Percentiles rank a stretch among this genome's conserved stretches.
These are phyloP conservation scores for Euclidium syriacum DNA, from an alignment of 345 rosid genomes.

Conservation along the genomic window DNA sequence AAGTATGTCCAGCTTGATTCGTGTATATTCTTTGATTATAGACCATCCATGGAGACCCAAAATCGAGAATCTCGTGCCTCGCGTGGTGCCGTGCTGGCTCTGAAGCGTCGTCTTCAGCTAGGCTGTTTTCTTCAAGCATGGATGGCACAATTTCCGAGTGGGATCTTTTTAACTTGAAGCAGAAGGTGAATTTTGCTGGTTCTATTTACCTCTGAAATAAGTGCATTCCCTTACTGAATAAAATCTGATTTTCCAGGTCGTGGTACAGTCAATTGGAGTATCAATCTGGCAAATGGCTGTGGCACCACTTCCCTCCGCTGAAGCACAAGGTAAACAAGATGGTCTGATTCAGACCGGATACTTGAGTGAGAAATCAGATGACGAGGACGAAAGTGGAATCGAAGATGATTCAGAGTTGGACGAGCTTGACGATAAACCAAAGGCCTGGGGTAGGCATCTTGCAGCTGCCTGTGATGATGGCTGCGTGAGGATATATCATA, in stretches of 20 bases:
- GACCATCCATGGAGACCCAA: conserved; percentile 78
- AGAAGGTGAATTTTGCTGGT: conserved; percentile 42
- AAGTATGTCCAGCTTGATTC: neutral
- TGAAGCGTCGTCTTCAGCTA: conserved; percentile 37
- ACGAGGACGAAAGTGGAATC: conserved; percentile 48
- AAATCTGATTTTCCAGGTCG: conserved; percentile 39
- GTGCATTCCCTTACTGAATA: neutral
- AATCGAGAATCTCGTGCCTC: conserved; percentile 69
- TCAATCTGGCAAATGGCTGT: conserved; percentile 96
- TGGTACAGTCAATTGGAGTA: conserved; percentile 66
- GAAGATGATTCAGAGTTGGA: conserved; percentile 58
- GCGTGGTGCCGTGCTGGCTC: conserved; percentile 62
- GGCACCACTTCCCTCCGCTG: conserved; percentile 33
- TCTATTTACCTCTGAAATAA: neutral
- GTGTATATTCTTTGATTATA: conserved; percentile 15
- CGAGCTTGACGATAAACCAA: conserved; percentile 33
- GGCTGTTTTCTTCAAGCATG: conserved; percentile 75
- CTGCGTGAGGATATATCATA: conserved; percentile 56
- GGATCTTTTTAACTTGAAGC: conserved; percentile 79
- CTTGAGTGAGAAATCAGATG: conserved; percentile 36
- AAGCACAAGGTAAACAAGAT: conserved; percentile 29
- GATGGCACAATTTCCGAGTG: conserved; percentile 86
- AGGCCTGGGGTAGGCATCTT: conserved; percentile 37
- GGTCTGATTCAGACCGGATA: conserved; percentile 46
- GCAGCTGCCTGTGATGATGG: conserved; percentile 98